phyloP scores from a whole-genome alignment of 2,329 filamentous ascomycete species.

The Talaromyces sp. region DNA sequence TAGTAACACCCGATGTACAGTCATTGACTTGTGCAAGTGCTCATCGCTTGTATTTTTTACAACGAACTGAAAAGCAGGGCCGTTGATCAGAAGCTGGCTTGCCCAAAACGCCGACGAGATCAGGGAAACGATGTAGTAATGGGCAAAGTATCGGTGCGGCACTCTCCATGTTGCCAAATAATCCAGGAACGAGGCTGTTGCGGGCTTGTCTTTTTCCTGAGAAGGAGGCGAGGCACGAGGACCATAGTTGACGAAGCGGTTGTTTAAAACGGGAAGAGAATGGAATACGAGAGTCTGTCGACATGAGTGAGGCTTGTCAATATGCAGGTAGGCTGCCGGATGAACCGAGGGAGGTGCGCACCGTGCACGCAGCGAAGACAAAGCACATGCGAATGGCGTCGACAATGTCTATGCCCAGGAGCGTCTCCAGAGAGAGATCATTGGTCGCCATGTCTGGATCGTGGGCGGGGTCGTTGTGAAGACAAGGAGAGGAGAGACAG shows the following conservation, averaged over 20 bases:
- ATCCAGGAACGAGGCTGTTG: conserved; percentile 37
- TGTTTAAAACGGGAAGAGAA: conserved; percentile 46
- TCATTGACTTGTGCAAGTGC: conserved; percentile 47
- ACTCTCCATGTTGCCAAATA: conserved; percentile 56
- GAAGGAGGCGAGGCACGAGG: conserved; percentile 37
- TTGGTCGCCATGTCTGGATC: background rate
- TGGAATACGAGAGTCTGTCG: conserved; percentile 48
- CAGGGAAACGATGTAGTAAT: conserved; percentile 77
- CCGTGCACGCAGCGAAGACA: conserved; percentile 33
- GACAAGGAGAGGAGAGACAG: background rate
- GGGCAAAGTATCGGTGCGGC: conserved; percentile 82
- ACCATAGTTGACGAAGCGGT: conserved; percentile 59
- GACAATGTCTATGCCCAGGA: conserved; percentile 25
- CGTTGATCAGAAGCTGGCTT: conserved; percentile 55
- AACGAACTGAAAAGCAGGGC: conserved; percentile 48
- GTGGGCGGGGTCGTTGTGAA: background rate
- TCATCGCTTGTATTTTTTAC: conserved; percentile 40
- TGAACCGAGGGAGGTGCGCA: conserved; percentile 18
- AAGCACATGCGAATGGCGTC: conserved; percentile 34
- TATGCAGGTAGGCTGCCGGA: background rate
- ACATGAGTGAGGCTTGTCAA: background rate
- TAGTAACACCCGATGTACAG: conserved; percentile 57
- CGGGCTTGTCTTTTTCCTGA: background rate
- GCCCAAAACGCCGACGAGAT: conserved; percentile 70
- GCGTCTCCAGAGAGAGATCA: background rate